These are phyloP conservation scores for Alnus rubra DNA, from an alignment of 306 rosid genomes.

Conservation along the genomic window DNA sequence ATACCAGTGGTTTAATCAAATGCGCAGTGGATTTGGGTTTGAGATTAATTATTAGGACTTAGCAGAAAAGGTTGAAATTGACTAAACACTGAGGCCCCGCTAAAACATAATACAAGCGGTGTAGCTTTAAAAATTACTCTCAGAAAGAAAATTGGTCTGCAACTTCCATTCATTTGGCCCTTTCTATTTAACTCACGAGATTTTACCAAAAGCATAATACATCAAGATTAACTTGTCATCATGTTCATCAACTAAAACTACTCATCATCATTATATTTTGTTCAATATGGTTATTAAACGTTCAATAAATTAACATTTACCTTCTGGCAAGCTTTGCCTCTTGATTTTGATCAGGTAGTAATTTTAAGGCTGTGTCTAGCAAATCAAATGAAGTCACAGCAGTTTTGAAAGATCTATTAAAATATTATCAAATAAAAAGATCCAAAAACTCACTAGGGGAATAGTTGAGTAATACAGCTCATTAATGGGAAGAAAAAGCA, in stretches of 20 bases:
- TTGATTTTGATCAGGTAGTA: background rate
- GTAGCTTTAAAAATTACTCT: background rate
- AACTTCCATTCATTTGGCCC: background rate
- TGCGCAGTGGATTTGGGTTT: background rate
- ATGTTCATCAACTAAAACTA: background rate
- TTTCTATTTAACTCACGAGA: background rate
- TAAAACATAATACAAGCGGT: background rate
- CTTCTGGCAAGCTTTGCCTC: background rate
- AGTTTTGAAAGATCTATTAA: background rate
- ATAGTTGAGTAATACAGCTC: background rate
- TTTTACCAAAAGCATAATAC: background rate
- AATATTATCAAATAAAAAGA: background rate
- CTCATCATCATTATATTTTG: background rate
- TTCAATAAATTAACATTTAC: background rate
- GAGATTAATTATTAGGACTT: background rate
- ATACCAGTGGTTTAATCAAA: background rate
- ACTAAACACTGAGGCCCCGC: background rate
- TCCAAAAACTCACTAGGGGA: background rate
- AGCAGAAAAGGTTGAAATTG: constrained; percentile 7
- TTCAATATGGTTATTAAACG: background rate
- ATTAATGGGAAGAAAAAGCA: background rate
- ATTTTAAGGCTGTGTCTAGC: background rate
- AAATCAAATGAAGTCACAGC: background rate
- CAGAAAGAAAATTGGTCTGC: background rate
- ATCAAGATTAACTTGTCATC: background rate